Evolutionary conservation across 805 yeast species (phyloP).

Genomic region (Monosporozyma yasuniensis): DNA sequence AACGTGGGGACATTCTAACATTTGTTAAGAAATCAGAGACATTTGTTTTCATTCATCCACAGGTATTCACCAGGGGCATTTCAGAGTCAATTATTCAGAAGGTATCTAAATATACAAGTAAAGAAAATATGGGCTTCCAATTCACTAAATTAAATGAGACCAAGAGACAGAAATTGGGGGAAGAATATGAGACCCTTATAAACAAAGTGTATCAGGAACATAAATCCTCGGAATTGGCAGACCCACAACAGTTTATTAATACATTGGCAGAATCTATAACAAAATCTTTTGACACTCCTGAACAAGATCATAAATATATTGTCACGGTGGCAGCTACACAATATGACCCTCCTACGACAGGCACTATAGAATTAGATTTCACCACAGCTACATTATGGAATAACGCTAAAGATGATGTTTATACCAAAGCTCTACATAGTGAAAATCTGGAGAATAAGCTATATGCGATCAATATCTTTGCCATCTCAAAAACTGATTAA

Average conservation of each 20-base stretch:
- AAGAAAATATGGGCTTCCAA: background rate
- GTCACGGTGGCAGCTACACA: slow-evolving; percentile 16
- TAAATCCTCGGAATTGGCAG: background rate
- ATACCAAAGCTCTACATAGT: slow-evolving; percentile 29
- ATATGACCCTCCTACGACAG: background rate
- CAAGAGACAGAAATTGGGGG: background rate
- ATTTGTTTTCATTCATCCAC: too few relatives aligned
- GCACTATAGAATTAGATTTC: background rate
- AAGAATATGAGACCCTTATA: slow-evolving; percentile 1
- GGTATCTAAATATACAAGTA: background rate
- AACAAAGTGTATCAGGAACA: slow-evolving; percentile 3
- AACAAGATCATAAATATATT: slow-evolving; percentile 35
- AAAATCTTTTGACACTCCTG: background rate
- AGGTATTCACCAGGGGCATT: background rate
- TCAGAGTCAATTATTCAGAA: background rate
- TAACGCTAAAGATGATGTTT: slow-evolving; percentile 44
- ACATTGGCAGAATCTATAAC: background rate
- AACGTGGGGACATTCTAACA: background rate
- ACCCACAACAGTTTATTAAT: background rate
- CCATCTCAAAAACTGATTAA: slow-evolving; percentile 21
- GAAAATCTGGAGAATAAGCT: slow-evolving; percentile 9
- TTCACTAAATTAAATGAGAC: background rate
- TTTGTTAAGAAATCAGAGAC: background rate
- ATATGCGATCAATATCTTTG: slow-evolving; percentile 27
- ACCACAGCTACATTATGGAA: slow-evolving; percentile 52